Base-by-base conservation (phyloP, 208 protist species). In the Wallacemonas collosoma region DNA sequence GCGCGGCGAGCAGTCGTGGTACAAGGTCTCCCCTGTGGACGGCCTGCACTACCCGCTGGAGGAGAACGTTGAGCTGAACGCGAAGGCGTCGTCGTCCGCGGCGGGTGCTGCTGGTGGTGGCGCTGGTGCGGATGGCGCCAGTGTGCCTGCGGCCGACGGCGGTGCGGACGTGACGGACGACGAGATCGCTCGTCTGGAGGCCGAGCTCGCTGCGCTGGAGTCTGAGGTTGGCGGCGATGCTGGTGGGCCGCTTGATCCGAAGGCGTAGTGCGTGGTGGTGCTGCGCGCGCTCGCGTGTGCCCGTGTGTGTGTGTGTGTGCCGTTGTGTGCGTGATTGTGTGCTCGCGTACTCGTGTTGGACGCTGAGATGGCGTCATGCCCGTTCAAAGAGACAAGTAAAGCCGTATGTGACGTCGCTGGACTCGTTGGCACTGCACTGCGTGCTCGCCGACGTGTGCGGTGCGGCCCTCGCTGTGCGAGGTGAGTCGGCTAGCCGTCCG, bases 131-230 rank as follows among this genome's bases (percentile, higher is more conserved):
- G 53, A 51, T 1, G 63, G 5, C 35, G 62, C 56, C 15, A 36
- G 67, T 43, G 53, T 66, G 41, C 41, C 41, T 53, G 61, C 26
- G 15, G 65, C 35, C 48, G 64, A 14, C 44, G 69, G 53, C 35
- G 77, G 54, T 15, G 58, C 56, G 53, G 74, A 41, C 2, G 68
- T 44, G 47, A 64, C 71, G 41, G 81, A 91, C 17, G 87, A 93
- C 41, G 91, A 96, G 71, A 86, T 96, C 66, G 86, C 86, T 2
- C 81, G 88, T 0, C 81, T 97, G 51, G 80, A 95, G 81, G 89
- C 89, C 17, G 93, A 97, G 81, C 82, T 97, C 56, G 87, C 82
- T 48, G 88, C 88, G 36, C 73, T 97, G 36, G 93, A 94, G 77
- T 47, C 26, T 39, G 83, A 89, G 60, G 76, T 81, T 65, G 65